phyloP scores from a whole-genome alignment of 1,284 basidiomycete genomes.

The Peniophora sp. region DNA sequence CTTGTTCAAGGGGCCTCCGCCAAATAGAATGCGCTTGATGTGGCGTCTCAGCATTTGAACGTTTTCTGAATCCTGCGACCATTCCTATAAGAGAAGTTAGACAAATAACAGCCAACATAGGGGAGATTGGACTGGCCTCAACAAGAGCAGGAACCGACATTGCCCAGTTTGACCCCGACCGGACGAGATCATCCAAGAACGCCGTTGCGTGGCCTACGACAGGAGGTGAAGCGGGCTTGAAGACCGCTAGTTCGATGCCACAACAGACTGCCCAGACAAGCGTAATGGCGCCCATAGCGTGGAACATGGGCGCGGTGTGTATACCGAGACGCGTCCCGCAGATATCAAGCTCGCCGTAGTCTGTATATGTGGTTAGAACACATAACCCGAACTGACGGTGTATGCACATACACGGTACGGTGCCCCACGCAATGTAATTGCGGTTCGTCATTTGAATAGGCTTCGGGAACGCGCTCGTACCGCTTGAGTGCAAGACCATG shows the following conservation, averaged over 20 bases:
- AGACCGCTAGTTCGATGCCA: constrained; percentile 18
- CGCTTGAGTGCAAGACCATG: not conserved
- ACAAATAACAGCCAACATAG: not conserved
- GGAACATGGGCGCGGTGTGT: constrained; percentile 14
- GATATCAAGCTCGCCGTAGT: constrained; percentile 15
- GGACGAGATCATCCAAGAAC: constrained; percentile 14
- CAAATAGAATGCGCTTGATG: constrained; percentile 12
- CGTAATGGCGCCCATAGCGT: not conserved
- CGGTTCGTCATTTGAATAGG: constrained; percentile 16
- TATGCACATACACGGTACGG: constrained; percentile 7
- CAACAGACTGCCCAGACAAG: constrained; percentile 1
- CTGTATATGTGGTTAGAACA: constrained; percentile 5
- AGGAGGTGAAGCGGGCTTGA: constrained; percentile 15
- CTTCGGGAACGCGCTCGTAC: constrained; percentile 23
- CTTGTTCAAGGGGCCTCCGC: constrained; percentile 12
- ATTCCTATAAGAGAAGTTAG: constrained; percentile 8
- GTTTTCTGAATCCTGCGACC: constrained; percentile 10
- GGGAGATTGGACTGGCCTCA: constrained; percentile 16
- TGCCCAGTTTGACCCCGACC: constrained; percentile 12
- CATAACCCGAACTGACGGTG: not conserved
- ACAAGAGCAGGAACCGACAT: constrained; percentile 20
- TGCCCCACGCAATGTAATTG: constrained; percentile 9
- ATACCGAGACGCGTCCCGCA: constrained; percentile 10
- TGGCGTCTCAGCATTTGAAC: constrained; percentile 5
- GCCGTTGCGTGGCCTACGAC: constrained; percentile 16